Evolutionary conservation across 2,329 filamentous ascomycete genomes (phyloP), one percentile per base, ranked within the genome.

Genomic region (Hymenoscyphus infarciens): DNA sequence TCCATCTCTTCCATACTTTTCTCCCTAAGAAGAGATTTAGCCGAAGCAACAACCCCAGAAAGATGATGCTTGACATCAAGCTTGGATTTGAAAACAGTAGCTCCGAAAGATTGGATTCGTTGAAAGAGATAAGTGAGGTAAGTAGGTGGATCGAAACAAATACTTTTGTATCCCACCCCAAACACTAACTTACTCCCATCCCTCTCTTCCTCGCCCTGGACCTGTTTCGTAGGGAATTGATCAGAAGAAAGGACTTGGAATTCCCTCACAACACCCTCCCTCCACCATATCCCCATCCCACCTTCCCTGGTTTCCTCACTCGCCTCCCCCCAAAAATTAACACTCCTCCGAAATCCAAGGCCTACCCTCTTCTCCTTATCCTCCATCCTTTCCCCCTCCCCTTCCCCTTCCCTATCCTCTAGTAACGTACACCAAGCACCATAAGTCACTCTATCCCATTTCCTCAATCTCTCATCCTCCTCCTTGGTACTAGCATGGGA

Each of bases 371-470:
- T 61, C 52, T 65, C 69, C 63, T 66, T 65, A 19, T 73, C 69
- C 61, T 74, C 72, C 25, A 63, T 61, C 52, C 22, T 19, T 27
- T 59, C 57, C 13, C 38, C 35, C 16, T 39, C 39, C 10, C 38
- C 35, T 22, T 39, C 39, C 10, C 27, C 38, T 22, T 58, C 54
- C 11, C 31, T 39, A 13, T 11, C 15, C 1, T 57, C 27, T 2
- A 77, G 63, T 15, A 75, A 63, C 1, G 68, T 60, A 33, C 72
- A 69, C 79, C 78, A 81, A n/a, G 73, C 65, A 13, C 74, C 59
- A 65, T 78, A 80, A 1, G 76, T 81, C 66, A 77, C 74, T 0
- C 72, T 64, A 66, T 81, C 78, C 78, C 78, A 81, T 27, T 68
- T 69, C 54, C 74, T 72, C 53, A 75, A 67, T 57, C 76, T 74